Evolutionary conservation across 768 basidiomycete genomes (phyloP).

Genomic region (Hemileccinum rubropunctum): DNA sequence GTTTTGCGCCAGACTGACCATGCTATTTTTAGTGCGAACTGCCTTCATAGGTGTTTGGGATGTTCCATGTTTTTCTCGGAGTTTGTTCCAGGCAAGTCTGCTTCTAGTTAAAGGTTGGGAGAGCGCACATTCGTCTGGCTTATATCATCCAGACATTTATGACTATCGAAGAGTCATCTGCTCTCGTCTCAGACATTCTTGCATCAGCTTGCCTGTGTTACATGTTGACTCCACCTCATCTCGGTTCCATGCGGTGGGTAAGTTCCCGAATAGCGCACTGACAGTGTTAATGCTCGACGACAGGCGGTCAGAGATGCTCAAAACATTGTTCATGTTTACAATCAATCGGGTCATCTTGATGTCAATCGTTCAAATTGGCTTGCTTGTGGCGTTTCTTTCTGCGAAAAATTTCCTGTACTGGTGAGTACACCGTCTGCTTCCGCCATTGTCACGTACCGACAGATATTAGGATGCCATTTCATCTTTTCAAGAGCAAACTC

Average conservation of each 20-base stretch:
- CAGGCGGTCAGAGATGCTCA: constrained; percentile 14
- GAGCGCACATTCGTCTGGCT: background rate
- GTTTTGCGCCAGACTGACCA: constrained; percentile 3
- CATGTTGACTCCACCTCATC: constrained; percentile 8
- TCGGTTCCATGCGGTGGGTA: constrained; percentile 7
- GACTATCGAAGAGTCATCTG: constrained; percentile 12
- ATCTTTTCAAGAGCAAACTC: constrained; percentile 24
- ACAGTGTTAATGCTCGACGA: background rate
- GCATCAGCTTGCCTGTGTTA: constrained; percentile 13
- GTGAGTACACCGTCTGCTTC: background rate
- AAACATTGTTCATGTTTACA: constrained; percentile 14
- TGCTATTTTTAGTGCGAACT: constrained; percentile 9
- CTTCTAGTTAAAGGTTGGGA: background rate
- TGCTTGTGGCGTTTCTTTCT: constrained; percentile 12
- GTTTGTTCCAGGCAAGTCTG: constrained; percentile 10
- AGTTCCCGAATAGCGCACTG: background rate
- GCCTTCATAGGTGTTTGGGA: constrained; percentile 9
- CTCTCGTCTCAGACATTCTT: constrained; percentile 14
- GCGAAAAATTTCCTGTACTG: constrained; percentile 17
- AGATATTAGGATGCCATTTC: constrained; percentile 18
- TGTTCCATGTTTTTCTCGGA: background rate
- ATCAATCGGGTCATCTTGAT: constrained; percentile 20
- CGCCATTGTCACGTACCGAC: background rate
- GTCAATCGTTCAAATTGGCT: constrained; percentile 17
- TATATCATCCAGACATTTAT: constrained; percentile 4